These are phyloP conservation scores for Pascua sp. DNA, from an alignment of 1,284 basidiomycete genomes.

Conservation along the genomic window DNA sequence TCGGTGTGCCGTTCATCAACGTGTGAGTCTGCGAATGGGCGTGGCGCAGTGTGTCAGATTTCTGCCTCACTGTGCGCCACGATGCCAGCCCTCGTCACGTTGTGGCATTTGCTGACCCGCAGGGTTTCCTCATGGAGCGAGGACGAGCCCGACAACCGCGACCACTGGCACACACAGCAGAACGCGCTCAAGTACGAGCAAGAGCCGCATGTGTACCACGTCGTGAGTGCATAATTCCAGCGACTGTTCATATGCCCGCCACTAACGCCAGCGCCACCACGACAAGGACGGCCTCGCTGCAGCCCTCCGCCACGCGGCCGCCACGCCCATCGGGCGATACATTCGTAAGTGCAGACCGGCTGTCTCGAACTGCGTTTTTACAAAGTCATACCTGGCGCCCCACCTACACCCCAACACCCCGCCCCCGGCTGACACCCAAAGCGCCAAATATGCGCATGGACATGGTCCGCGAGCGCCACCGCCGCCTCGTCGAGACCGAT, in stretches of 20 bases:
- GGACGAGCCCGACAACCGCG: conserved; percentile 38
- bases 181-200: conserved; percentile 33
- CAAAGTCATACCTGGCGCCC: too few relatives aligned
- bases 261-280: conserved; percentile 5
- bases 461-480: conserved; percentile 14
- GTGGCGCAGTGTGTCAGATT: too few relatives aligned
- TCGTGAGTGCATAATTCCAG: conserved; percentile 10
- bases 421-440: neutral
- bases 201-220: conserved; percentile 51
- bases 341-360: conserved; percentile 27
- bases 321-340: conserved; percentile 31
- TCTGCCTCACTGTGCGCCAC: too few relatives aligned
- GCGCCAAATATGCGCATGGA: conserved; percentile 18
- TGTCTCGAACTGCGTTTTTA: neutral
- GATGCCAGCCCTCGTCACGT: too few relatives aligned
- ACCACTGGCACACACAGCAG: conserved; percentile 48
- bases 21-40: too few relatives aligned
- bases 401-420: too few relatives aligned
- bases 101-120: neutral
- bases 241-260: too few relatives aligned
- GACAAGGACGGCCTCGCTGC: conserved; percentile 25
- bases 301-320: conserved; percentile 25
- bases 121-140: conserved; percentile 38
- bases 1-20: conserved; percentile 53
- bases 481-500: conserved; percentile 20